phyloP scores from a whole-genome alignment of 2,329 filamentous ascomycete species.

The Colletotrichum shisoi region DNA sequence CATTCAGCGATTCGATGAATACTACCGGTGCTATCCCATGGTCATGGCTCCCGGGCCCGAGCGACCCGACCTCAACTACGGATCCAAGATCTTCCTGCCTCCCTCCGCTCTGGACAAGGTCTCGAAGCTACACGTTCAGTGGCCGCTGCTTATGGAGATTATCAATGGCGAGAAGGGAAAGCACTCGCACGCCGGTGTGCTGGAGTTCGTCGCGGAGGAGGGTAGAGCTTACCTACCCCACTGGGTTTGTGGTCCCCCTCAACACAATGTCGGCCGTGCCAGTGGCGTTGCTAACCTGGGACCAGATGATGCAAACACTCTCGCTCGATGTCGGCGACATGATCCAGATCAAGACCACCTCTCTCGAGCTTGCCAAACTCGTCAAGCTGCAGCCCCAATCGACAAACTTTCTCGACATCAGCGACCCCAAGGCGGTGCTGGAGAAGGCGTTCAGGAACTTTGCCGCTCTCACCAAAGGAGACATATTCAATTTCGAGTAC shows the following conservation, averaged over 20 bases:
- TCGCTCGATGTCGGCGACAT: conserved; percentile 90
- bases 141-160: conserved; percentile 96
- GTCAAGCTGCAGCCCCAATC: conserved; percentile 98
- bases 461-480: conserved; percentile 88
- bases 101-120: conserved; percentile 96
- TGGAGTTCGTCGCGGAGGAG: conserved; percentile 98
- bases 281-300: background rate
- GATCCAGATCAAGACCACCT: conserved; percentile 93
- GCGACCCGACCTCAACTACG: conserved; percentile 88
- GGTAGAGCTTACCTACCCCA: conserved; percentile 94
- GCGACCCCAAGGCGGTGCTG: conserved; percentile 94
- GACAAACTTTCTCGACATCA: conserved; percentile 92
- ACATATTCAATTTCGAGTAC: conserved; percentile 95
- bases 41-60: conserved; percentile 93
- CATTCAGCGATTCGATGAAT: conserved; percentile 91
- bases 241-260: conserved; percentile 69
- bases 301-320: conserved; percentile 91
- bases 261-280: background rate
- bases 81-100: conserved; percentile 97
- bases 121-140: conserved; percentile 93
- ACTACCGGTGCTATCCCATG: conserved; percentile 96
- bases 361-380: conserved; percentile 85
- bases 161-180: conserved; percentile 83
- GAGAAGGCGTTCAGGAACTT: conserved; percentile 98
- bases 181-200: conserved; percentile 89